Percentiles rank a stretch among this genome's conserved stretches.
Conservation (phyloP, 169 alveolate species). For the Perkinsus olseni region DNA sequence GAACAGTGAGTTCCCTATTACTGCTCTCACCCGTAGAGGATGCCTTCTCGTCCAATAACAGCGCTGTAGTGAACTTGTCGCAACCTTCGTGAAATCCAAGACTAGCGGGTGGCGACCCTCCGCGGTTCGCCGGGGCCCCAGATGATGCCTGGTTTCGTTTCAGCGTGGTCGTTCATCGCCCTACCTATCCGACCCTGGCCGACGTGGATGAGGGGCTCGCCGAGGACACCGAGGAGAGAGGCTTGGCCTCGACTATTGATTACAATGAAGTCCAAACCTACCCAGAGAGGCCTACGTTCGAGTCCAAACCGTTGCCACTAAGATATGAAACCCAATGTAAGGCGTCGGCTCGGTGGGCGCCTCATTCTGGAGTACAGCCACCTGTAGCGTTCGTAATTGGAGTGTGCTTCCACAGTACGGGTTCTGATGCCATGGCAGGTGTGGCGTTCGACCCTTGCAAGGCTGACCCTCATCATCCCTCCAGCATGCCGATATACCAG, state of each 20-base stretch:
- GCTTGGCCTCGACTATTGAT: background rate
- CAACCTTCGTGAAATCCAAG: too few species aligned
- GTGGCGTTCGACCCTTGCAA: slow-evolving; percentile 7
- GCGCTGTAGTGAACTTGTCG: too few species aligned
- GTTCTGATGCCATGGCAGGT: too few species aligned
- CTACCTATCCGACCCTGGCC: background rate
- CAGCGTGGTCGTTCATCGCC: background rate
- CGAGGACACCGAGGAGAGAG: background rate
- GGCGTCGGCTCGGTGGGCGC: background rate
- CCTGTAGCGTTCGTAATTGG: too few species aligned
- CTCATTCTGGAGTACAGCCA: too few species aligned
- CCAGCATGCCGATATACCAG: slow-evolving; percentile 33
- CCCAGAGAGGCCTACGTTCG: background rate
- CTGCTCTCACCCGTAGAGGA: too few species aligned
- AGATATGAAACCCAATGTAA: background rate
- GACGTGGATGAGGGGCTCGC: background rate
- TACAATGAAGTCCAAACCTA: background rate
- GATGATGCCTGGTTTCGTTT: background rate
- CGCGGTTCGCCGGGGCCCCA: background rate
- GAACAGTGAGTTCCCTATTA: background rate
- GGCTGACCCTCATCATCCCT: slow-evolving; percentile 29
- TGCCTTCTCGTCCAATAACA: too few species aligned
- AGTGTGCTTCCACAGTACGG: too few species aligned
- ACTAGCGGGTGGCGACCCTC: too few species aligned
- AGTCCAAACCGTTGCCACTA: background rate